These are phyloP conservation scores for Erigeron canadensis DNA, from an alignment of 129 eudicot genomes.

Conservation along the genomic window DNA sequence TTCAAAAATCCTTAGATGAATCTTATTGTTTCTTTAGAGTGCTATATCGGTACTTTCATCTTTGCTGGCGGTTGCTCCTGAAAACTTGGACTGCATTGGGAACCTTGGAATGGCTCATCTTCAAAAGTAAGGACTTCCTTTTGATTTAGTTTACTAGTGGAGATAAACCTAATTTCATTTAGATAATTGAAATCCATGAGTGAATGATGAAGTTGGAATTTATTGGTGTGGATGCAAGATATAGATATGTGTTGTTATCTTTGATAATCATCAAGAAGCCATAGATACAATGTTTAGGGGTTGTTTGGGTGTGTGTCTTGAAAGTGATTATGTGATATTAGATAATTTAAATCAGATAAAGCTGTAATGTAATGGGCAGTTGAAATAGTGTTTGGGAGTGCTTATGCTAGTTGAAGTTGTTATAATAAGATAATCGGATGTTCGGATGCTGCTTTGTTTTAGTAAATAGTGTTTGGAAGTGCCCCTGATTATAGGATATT, in stretches of 20 bases:
- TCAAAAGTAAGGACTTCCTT: conserved; percentile 61
- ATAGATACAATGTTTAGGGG: conserved; percentile 3
- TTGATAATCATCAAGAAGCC: not conserved
- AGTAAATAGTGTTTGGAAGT: no score
- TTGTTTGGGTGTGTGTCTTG: not conserved
- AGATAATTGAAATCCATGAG: conserved; percentile 1
- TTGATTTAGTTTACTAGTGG: conserved; percentile 2
- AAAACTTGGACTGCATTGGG: conserved; percentile 90
- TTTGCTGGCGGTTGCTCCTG: conserved; percentile 67
- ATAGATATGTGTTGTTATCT: not conserved
- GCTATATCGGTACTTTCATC: conserved; percentile 88
- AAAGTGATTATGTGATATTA: not conserved
- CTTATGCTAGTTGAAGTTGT: not conserved
- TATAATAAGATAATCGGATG: not conserved
- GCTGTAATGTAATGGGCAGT: not conserved
- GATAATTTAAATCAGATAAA: not conserved
- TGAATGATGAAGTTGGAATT: not conserved
- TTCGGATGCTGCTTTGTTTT: not conserved
- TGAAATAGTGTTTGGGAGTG: conserved; percentile 7
- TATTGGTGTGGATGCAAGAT: not conserved
- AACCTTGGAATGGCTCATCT: conserved; percentile 95
- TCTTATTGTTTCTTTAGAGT: conserved; percentile 49
- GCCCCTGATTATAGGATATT: not conserved
- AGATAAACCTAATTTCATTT: not conserved
- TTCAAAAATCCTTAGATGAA: conserved; percentile 24